Evolutionary conservation across 1,284 basidiomycete genomes (phyloP).

Genomic region (Rhodotorula sp.): DNA sequence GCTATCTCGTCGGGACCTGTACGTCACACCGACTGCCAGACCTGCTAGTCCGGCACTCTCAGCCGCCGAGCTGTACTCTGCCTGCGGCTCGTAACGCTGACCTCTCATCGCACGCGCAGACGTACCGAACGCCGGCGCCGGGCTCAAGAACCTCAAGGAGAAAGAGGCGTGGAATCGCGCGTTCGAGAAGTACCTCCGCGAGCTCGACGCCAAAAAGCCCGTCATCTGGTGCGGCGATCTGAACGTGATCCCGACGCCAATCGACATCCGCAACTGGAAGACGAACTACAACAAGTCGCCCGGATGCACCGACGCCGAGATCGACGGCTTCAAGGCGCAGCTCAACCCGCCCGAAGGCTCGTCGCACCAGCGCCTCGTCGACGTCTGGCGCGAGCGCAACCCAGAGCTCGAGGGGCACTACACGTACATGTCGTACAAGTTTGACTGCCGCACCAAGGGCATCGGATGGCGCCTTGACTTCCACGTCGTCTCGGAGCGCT

Average conservation of each 20-base stretch:
- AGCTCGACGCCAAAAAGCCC: conserved; percentile 72
- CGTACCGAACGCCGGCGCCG: conserved; percentile 79
- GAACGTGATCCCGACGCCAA: conserved; percentile 68
- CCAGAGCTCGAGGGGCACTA: conserved; percentile 65
- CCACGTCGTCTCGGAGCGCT: conserved; percentile 54
- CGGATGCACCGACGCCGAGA: conserved; percentile 76
- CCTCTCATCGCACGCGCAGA: conserved; percentile 47
- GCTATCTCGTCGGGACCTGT: conserved; percentile 73
- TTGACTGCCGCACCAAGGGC: conserved; percentile 75
- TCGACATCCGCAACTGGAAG: conserved; percentile 51
- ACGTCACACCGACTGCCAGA: not conserved
- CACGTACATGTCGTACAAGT: conserved; percentile 72
- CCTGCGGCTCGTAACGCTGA: not conserved
- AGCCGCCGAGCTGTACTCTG: not conserved
- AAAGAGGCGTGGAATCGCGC: conserved; percentile 68
- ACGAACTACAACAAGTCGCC: conserved; percentile 54
- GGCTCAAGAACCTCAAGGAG: conserved; percentile 60
- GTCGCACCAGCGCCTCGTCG: conserved; percentile 60
- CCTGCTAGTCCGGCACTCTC: too few species aligned
- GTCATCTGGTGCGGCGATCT: conserved; percentile 88
- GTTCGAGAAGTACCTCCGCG: conserved; percentile 69
- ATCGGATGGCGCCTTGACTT: conserved; percentile 85
- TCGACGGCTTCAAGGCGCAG: conserved; percentile 49
- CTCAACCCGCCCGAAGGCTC: conserved; percentile 46
- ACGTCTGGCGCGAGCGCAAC: conserved; percentile 77